phyloP scores from a whole-genome alignment of 208 protist genomes.

The Leptomonas seymouri region DNA sequence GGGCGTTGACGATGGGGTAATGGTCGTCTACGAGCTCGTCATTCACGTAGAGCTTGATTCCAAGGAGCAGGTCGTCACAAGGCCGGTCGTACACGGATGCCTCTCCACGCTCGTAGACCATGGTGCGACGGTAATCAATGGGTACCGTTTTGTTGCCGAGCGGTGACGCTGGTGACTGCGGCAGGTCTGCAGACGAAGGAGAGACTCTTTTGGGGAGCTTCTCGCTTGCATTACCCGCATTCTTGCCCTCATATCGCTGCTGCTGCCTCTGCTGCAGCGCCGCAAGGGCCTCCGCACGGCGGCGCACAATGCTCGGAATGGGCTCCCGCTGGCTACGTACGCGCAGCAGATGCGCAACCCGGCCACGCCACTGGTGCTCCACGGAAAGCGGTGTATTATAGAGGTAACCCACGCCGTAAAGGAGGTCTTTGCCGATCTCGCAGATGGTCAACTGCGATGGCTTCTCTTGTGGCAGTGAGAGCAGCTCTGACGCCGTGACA shows the following conservation, averaged over 20 bases:
- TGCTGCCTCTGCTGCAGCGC: not conserved
- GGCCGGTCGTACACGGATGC: slow-evolving; percentile 60
- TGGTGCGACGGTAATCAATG: slow-evolving; percentile 13
- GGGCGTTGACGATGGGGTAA: slow-evolving; percentile 45
- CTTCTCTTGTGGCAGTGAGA: slow-evolving; percentile 37
- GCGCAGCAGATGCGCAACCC: slow-evolving; percentile 52
- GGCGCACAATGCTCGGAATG: slow-evolving; percentile 29
- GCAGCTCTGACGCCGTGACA: slow-evolving; percentile 40
- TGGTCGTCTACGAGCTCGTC: slow-evolving; percentile 71
- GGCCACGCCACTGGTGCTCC: slow-evolving; percentile 74
- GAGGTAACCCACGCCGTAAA: slow-evolving; percentile 81
- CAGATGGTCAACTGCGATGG: slow-evolving; percentile 38
- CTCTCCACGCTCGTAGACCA: slow-evolving; percentile 36
- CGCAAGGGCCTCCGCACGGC: slow-evolving; percentile 15
- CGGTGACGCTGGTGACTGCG: not conserved
- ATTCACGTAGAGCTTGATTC: slow-evolving; percentile 68
- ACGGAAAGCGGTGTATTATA: slow-evolving; percentile 69
- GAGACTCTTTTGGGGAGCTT: not conserved
- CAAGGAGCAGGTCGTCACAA: slow-evolving; percentile 58
- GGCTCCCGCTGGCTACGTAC: slow-evolving; percentile 30
- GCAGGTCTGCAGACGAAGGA: not conserved
- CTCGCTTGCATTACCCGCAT: not conserved
- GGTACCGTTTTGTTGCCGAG: not conserved
- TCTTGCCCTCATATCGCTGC: not conserved
- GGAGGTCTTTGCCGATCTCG: slow-evolving; percentile 57